Conservation (phyloP, 1,284 basidiomycete genomes). For the Fereydounia khargensis region DNA sequence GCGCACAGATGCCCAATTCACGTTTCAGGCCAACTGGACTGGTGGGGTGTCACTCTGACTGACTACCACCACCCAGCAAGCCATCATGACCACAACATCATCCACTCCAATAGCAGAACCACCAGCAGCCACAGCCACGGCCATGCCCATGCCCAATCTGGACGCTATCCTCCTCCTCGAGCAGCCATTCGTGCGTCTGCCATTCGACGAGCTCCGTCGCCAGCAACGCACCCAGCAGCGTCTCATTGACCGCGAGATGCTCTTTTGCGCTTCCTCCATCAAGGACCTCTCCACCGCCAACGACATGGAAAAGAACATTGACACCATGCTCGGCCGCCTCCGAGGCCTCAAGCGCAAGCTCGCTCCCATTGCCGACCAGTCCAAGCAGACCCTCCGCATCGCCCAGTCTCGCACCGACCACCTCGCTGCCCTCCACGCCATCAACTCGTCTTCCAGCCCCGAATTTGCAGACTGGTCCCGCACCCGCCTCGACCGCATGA, state of each 20-base stretch:
- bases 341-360: slow-evolving; percentile 77
- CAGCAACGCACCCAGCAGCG: slow-evolving; percentile 49
- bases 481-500: slow-evolving; percentile 78
- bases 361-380: slow-evolving; percentile 9
- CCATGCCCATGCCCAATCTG: slow-evolving; percentile 37
- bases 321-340: slow-evolving; percentile 72
- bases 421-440: slow-evolving; percentile 23
- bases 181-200: slow-evolving; percentile 76
- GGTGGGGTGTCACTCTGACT: too few species aligned
- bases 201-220: slow-evolving; percentile 51
- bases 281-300: not conserved
- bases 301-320: slow-evolving; percentile 62
- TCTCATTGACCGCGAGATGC: slow-evolving; percentile 35
- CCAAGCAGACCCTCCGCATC: slow-evolving; percentile 16
- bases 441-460: slow-evolving; percentile 6
- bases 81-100: too few species aligned
- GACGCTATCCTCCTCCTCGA: slow-evolving; percentile 83
- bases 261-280: slow-evolving; percentile 15
- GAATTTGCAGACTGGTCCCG: slow-evolving; percentile 66
- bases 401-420: slow-evolving; percentile 33
- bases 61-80: too few species aligned
- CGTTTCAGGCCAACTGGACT: too few species aligned
- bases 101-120: too few species aligned
- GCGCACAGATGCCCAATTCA: too few species aligned
- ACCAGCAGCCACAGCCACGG: too few species aligned